Evolutionary conservation across 345 rosid genomes (phyloP).

Genomic region (Excoecaria agallocha): DNA sequence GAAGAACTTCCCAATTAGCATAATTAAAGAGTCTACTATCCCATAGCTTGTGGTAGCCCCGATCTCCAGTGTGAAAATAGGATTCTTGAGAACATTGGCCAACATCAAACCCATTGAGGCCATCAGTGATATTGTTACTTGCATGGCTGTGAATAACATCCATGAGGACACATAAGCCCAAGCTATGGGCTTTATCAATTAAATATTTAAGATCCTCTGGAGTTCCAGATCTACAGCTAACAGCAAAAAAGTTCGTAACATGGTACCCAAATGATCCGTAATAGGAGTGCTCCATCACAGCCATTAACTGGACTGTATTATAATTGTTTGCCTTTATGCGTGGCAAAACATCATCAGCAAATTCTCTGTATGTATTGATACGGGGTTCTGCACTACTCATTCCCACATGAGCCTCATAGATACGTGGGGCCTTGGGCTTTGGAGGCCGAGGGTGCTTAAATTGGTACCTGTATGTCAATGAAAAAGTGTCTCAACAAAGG

Average conservation of each 20-base stretch:
- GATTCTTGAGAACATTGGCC: slow-evolving; percentile 70
- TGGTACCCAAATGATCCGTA: slow-evolving; percentile 85
- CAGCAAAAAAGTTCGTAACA: slow-evolving; percentile 73
- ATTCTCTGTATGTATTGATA: slow-evolving; percentile 66
- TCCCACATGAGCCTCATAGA: slow-evolving; percentile 86
- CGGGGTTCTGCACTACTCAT: slow-evolving; percentile 75
- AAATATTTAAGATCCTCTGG: slow-evolving; percentile 82
- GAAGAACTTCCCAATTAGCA: slow-evolving; percentile 84
- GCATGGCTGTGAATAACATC: slow-evolving; percentile 80
- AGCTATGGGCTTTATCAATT: slow-evolving; percentile 78
- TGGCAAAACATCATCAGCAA: slow-evolving; percentile 74
- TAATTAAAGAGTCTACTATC: slow-evolving; percentile 78
- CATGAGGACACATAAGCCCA: slow-evolving; percentile 65
- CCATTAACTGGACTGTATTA: slow-evolving; percentile 73
- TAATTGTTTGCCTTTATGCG: slow-evolving; percentile 68
- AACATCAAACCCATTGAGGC: slow-evolving; percentile 78
- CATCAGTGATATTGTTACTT: slow-evolving; percentile 71
- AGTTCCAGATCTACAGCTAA: slow-evolving; percentile 72
- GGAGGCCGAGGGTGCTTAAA: slow-evolving; percentile 61
- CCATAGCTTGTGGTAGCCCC: slow-evolving; percentile 72
- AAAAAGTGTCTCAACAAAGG: slow-evolving; percentile 14
- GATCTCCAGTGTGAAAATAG: slow-evolving; percentile 68
- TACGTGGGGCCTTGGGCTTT: slow-evolving; percentile 60
- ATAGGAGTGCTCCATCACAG: slow-evolving; percentile 80
- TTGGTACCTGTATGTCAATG: slow-evolving; percentile 46